Conservation (phyloP, 116 monocot species). For the Thalassia testudinum region DNA sequence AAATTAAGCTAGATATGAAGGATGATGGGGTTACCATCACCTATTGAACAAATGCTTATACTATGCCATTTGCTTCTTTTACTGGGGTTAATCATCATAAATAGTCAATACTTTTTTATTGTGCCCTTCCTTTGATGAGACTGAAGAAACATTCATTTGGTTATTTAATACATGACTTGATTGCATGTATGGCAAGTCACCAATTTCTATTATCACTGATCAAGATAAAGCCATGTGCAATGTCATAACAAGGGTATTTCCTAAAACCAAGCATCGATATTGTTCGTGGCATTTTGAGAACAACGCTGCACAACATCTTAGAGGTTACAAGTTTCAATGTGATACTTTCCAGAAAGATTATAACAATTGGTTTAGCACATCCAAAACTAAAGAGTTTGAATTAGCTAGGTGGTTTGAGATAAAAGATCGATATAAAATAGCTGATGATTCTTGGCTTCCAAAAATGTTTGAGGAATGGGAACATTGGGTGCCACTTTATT, state of each 20-base stretch:
- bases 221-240: constrained; percentile 5
- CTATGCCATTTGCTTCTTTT: constrained; percentile 4
- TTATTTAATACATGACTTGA: constrained; percentile 9
- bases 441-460: constrained; percentile 1
- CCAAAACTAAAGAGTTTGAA: no score
- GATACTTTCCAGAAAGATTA: background rate
- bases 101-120: constrained; percentile 2
- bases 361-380: no score
- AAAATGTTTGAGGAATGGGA: background rate
- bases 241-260: constrained; percentile 1
- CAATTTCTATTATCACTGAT: constrained; percentile 4
- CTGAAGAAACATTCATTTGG: constrained; percentile 5
- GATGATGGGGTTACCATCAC: no score
- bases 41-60: background rate
- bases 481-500: constrained; percentile 2
- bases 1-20: no score
- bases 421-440: background rate
- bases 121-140: constrained; percentile 3
- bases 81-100: constrained; percentile 4
- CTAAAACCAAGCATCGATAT: background rate
- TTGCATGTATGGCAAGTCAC: constrained; percentile 1
- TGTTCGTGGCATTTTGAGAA: constrained; percentile 4
- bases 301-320: background rate
- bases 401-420: no score
- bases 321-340: no score